Percentiles rank a stretch among this genome's conserved stretches.
Evolutionary conservation across 2,329 filamentous ascomycete species (phyloP).

Genomic region (Didymella glomerata): DNA sequence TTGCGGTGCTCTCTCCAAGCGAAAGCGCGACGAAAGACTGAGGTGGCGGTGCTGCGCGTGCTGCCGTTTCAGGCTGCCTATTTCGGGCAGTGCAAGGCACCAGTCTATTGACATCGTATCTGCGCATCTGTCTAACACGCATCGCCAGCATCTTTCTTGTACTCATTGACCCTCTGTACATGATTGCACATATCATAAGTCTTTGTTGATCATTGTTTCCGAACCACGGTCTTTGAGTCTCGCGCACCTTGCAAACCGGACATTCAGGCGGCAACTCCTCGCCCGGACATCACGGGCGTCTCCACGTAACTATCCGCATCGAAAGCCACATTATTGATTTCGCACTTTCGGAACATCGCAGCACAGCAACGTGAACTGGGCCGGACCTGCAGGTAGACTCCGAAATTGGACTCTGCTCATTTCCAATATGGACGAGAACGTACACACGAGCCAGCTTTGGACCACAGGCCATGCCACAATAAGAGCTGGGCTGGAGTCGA

Average conservation of each 20-base stretch:
- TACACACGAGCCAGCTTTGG: not conserved
- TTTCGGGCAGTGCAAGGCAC: slow-evolving; percentile 22
- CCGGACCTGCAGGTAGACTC: slow-evolving; percentile 14
- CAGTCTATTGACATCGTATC: slow-evolving; percentile 13
- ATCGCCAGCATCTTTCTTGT: slow-evolving; percentile 1
- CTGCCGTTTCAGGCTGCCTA: slow-evolving; percentile 21
- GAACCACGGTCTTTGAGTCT: slow-evolving; percentile 4
- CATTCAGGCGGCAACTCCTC: slow-evolving; percentile 11
- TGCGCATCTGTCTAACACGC: not conserved
- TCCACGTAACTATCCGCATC: not conserved
- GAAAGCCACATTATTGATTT: slow-evolving; percentile 6
- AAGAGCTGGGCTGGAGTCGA: slow-evolving; percentile 1
- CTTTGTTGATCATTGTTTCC: not conserved
- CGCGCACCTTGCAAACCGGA: slow-evolving; percentile 4
- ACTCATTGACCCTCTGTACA: not conserved
- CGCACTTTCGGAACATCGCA: slow-evolving; percentile 7
- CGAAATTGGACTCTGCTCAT: slow-evolving; percentile 3
- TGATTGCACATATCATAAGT: not conserved
- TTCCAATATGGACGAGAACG: slow-evolving; percentile 8
- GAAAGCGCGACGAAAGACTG: not conserved
- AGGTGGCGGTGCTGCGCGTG: slow-evolving; percentile 16
- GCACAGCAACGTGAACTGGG: slow-evolving; percentile 11
- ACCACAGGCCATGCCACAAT: not conserved
- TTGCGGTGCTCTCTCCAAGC: not conserved
- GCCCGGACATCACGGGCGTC: slow-evolving; percentile 9